Conservation (phyloP, 305 asterid species). For the Withania somnifera region DNA sequence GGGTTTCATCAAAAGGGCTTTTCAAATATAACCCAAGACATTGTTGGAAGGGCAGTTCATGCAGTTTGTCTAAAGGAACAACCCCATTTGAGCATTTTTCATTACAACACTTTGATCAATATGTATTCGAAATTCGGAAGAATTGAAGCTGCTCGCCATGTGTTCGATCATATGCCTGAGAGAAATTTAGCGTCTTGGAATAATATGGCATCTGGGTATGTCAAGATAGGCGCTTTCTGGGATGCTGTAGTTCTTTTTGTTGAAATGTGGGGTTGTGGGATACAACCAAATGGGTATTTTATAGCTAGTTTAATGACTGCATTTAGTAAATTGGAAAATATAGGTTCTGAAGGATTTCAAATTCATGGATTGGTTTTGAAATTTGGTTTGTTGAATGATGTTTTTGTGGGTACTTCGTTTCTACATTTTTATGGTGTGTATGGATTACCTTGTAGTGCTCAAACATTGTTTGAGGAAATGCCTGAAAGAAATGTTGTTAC, state of each 20-base stretch:
- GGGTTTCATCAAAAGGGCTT: slow-evolving; percentile 60
- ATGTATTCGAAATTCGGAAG: slow-evolving; percentile 50
- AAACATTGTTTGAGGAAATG: slow-evolving; percentile 49
- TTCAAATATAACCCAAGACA: slow-evolving; percentile 40
- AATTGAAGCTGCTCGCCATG: slow-evolving; percentile 31
- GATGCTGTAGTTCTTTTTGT: slow-evolving; percentile 44
- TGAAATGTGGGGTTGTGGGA: slow-evolving; percentile 44
- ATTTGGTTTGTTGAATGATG: slow-evolving; percentile 43
- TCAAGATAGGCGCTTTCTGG: slow-evolving; percentile 26
- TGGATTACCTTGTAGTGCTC: slow-evolving; percentile 41
- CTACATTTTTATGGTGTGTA: slow-evolving; percentile 72
- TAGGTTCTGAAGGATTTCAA: slow-evolving; percentile 58
- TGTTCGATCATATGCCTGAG: slow-evolving; percentile 62
- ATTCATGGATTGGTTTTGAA: slow-evolving; percentile 62
- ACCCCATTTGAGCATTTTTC: slow-evolving; percentile 41
- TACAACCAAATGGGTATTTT: slow-evolving; percentile 39
- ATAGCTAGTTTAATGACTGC: slow-evolving; percentile 62
- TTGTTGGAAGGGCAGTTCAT: slow-evolving; percentile 47
- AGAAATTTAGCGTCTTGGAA: slow-evolving; percentile 75
- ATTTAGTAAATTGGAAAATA: slow-evolving; percentile 41
- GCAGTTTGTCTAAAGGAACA: slow-evolving; percentile 41
- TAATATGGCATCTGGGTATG: slow-evolving; percentile 65
- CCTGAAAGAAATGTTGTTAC: slow-evolving; percentile 76
- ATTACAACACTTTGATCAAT: slow-evolving; percentile 48
- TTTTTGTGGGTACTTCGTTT: slow-evolving; percentile 63